phyloP scores from a whole-genome alignment of 768 basidiomycete species.

The Imleria badia region DNA sequence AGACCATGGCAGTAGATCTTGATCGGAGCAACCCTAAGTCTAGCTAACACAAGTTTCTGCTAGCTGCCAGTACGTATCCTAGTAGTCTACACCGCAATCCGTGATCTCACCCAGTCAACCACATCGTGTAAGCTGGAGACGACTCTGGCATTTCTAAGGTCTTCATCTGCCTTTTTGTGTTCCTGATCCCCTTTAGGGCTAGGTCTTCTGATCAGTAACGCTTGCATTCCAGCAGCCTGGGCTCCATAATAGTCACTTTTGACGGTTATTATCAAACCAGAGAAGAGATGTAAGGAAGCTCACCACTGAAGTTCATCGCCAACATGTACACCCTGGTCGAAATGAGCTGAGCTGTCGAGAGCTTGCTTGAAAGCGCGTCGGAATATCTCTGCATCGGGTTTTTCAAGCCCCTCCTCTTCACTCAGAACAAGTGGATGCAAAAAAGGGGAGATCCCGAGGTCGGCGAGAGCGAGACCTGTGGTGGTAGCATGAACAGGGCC shows the following conservation, averaged over 20 bases:
- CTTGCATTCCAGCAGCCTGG: slow-evolving; percentile 49
- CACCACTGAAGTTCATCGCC: slow-evolving; percentile 74
- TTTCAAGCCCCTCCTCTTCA: slow-evolving; percentile 67
- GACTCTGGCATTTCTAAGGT: slow-evolving; percentile 40
- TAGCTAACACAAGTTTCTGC: not conserved
- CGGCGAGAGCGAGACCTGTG: slow-evolving; percentile 52
- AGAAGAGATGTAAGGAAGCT: slow-evolving; percentile 15
- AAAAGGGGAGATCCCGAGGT: slow-evolving; percentile 52
- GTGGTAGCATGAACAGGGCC: not conserved
- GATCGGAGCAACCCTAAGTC: not conserved
- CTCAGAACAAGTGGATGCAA: slow-evolving; percentile 64
- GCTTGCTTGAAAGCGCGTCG: slow-evolving; percentile 35
- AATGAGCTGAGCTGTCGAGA: not conserved
- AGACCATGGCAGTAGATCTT: not conserved
- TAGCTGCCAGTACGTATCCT: not conserved
- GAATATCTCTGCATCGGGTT: slow-evolving; percentile 65
- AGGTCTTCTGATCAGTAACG: slow-evolving; percentile 55
- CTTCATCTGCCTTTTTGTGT: slow-evolving; percentile 41
- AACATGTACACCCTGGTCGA: slow-evolving; percentile 58
- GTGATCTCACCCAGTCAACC: slow-evolving; percentile 35
- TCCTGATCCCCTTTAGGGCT: slow-evolving; percentile 49
- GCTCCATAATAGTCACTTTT: slow-evolving; percentile 70
- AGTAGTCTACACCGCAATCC: slow-evolving; percentile 2
- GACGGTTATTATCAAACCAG: not conserved
- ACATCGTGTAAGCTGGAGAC: slow-evolving; percentile 40